Conservation (phyloP, 2,329 filamentous ascomycete genomes). For the Diplodia intermedia region DNA sequence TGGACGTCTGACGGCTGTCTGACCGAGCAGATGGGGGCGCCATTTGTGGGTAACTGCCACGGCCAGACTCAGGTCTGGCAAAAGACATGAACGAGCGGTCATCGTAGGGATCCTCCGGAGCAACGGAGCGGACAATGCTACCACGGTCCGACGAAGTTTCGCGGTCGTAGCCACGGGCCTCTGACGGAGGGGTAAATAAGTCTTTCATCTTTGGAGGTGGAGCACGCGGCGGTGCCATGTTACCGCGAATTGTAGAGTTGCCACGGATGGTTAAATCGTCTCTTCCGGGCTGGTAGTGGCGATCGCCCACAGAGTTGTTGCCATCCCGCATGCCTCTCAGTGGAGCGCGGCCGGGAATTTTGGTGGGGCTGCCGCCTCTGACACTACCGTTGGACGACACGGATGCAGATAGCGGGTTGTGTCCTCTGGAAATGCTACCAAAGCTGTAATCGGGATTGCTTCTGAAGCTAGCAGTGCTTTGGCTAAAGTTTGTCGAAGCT, state of each 20-base stretch:
- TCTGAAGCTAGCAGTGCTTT: constrained; percentile 31
- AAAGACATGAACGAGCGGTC: constrained; percentile 56
- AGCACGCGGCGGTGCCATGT: constrained; percentile 57
- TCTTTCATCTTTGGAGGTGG: constrained; percentile 92
- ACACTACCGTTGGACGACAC: constrained; percentile 38
- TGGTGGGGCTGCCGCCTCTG: constrained; percentile 63
- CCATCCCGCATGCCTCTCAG: constrained; percentile 73
- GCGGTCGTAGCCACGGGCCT: constrained; percentile 42
- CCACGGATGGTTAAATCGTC: constrained; percentile 43
- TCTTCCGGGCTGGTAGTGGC: constrained; percentile 50
- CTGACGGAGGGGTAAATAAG: constrained; percentile 64
- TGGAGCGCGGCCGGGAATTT: constrained; percentile 73
- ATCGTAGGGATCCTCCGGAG: constrained; percentile 86
- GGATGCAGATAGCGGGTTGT: constrained; percentile 48
- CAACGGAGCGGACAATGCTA: constrained; percentile 65
- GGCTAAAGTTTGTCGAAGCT: constrained; percentile 44
- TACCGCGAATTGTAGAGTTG: constrained; percentile 36
- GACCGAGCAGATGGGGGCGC: constrained; percentile 35
- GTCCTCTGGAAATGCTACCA: constrained; percentile 39
- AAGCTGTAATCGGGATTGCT: constrained; percentile 31
- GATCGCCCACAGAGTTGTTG: constrained; percentile 78
- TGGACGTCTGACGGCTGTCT: constrained; percentile 70
- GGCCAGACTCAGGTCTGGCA: constrained; percentile 21
- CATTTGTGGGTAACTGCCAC: constrained; percentile 33
- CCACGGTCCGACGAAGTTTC: constrained; percentile 46